Evolutionary conservation across 305 asterid genomes (phyloP), one percentile per base, ranked within the genome.

Genomic region (Caryopteris hybrid): DNA sequence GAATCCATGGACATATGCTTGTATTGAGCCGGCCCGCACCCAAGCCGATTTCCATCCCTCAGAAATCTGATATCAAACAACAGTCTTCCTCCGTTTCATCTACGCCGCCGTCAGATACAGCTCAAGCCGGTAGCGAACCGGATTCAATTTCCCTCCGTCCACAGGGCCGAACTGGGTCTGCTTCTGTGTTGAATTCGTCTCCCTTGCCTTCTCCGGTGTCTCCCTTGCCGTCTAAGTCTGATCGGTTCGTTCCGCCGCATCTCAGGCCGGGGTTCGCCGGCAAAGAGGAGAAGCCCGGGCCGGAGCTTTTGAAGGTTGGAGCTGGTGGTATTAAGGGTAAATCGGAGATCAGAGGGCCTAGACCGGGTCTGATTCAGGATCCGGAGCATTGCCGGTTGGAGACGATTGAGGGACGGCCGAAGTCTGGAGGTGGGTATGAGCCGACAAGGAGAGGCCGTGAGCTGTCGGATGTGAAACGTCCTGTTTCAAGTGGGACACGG

Each of bases 1-100:
- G 91, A 60, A 88, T 86, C 80, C 96, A 88, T 84, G 93, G 96
- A 22, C 85, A 88, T 38, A 88, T 88, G 96, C 91, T 88, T 64
- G 96, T 88, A 25, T 68, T 88, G 77, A 88, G 79, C 78, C 87
- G 90, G 18, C 91, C 91, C 38, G 62, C 88, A 0, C 87, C 92
- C 22, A 88, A 83, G 41, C 86, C 91, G 67, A 75, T 84, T 4
- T 54, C 81, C 52, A 31, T 68, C 50, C 86, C 86, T 1, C 83
- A 65, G 63, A 78, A 73, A 20, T 73, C 69, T 9, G 83, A 79
- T 48, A 80, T 21, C 51, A 52, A 39, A 47, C 76, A 65, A 21
- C 69, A 63, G 72, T 16, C 53, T 21, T 22, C 75, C 18, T 18
- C 68, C 22, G 14, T 64, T 52, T 18, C 78, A 27, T 41, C 86